A percentile compares a stretch with the other conserved stretches of the same genome.
phyloP scores from a whole-genome alignment of 108 stramenopile species.

The Poteriospumella lacustris region DNA sequence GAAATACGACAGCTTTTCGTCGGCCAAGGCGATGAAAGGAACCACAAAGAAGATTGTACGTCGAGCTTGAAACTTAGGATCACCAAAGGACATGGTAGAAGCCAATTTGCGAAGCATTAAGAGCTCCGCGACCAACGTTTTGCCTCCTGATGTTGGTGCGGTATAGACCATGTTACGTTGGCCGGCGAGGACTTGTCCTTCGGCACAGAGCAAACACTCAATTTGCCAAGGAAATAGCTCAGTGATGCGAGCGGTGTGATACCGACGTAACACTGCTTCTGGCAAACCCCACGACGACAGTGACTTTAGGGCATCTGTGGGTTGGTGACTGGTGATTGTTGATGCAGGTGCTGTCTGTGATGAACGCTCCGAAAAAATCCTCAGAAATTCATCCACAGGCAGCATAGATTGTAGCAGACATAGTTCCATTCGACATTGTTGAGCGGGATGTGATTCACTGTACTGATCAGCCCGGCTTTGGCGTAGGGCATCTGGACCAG shows the following conservation, averaged over 20 bases:
- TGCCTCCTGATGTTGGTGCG: constrained; percentile 50
- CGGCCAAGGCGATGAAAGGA: constrained; percentile 46
- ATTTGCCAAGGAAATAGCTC: constrained; percentile 48
- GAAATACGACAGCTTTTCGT: constrained; percentile 41
- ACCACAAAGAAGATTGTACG: constrained; percentile 45
- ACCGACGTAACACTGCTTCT: background rate
- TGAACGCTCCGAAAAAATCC: no score
- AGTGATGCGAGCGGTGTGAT: constrained; percentile 27
- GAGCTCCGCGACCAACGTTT: constrained; percentile 50
- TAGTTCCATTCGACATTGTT: background rate
- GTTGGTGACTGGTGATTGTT: background rate
- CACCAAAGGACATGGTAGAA: background rate
- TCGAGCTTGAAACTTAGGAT: constrained; percentile 38
- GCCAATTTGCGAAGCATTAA: background rate
- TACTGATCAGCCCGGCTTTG: background rate
- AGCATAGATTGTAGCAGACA: no score
- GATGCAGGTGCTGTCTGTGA: background rate
- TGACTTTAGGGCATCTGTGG: background rate
- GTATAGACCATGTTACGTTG: constrained; percentile 47
- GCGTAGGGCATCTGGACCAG: background rate
- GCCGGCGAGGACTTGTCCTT: constrained; percentile 33
- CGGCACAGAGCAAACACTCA: constrained; percentile 35
- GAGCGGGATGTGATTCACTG: background rate
- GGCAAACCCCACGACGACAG: constrained; percentile 28
- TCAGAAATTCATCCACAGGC: no score